Percentiles rank a stretch among this genome's conserved stretches.
Evolutionary conservation across 805 yeast species (phyloP).

Genomic region (Saccharomyces mikatae): DNA sequence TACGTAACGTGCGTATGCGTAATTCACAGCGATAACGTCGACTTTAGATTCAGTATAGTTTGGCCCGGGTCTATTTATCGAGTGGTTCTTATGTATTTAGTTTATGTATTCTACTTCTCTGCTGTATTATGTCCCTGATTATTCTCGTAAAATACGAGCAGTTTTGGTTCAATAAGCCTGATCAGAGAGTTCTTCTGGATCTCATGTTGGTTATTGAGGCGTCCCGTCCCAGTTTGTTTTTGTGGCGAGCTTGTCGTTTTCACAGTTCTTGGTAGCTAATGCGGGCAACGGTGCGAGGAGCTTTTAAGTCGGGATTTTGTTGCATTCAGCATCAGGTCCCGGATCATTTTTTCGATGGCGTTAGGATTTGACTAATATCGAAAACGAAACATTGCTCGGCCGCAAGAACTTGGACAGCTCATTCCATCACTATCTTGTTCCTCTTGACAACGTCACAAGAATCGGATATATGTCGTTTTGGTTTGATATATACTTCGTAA

Average conservation of each 20-base stretch:
- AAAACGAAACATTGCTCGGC: conserved; percentile 52
- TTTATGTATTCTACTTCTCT: background rate
- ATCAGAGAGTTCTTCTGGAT: conserved; percentile 50
- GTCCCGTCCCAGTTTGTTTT: no score
- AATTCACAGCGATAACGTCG: background rate
- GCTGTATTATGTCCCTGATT: background rate
- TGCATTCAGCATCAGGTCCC: conserved; percentile 51
- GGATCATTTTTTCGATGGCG: conserved; percentile 59
- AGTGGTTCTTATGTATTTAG: background rate
- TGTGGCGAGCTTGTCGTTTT: conserved; percentile 44
- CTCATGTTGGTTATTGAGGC: conserved; percentile 35
- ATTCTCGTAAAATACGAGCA: conserved; percentile 41
- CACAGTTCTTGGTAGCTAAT: conserved; percentile 42
- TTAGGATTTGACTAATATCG: conserved; percentile 52
- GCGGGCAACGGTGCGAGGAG: conserved; percentile 44
- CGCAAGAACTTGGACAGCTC: conserved; percentile 46
- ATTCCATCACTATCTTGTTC: conserved; percentile 49
- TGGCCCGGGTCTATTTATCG: background rate
- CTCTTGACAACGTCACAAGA: background rate
- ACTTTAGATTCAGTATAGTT: background rate
- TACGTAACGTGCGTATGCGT: background rate
- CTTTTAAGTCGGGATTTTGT: conserved; percentile 54
- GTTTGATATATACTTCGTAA: no score
- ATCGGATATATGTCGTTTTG: no score
- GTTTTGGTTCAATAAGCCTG: conserved; percentile 58